Conservation (phyloP, 371 early-diverging fungal species). For the Gilbertella persicaria region DNA sequence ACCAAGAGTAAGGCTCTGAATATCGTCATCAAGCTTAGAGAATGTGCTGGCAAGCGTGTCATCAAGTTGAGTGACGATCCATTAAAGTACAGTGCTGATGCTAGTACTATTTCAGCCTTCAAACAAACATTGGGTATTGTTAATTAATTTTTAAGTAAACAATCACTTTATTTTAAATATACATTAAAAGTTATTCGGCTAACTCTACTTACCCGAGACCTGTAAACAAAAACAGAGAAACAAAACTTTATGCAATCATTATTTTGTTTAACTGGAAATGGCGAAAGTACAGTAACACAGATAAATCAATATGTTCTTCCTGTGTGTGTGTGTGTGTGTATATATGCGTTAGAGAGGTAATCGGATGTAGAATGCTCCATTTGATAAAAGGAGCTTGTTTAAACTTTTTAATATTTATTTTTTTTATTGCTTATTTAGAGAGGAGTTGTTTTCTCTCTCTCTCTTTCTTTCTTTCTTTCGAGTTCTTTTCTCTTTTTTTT, state of each 20-base stretch:
- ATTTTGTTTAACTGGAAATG: too few relatives aligned
- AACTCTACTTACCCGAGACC: too few relatives aligned
- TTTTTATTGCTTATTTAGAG: background rate
- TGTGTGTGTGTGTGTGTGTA: too few relatives aligned
- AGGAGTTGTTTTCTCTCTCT: background rate
- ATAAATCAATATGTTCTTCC: too few relatives aligned
- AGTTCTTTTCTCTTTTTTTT: background rate
- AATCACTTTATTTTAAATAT: background rate
- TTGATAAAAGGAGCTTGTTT: background rate
- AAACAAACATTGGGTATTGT: slow-evolving; percentile 38
- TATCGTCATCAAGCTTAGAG: slow-evolving; percentile 76
- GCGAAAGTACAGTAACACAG: too few relatives aligned
- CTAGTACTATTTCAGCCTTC: slow-evolving; percentile 49
- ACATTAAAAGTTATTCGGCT: background rate
- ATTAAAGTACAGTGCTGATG: slow-evolving; percentile 66
- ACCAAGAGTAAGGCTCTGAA: slow-evolving; percentile 63
- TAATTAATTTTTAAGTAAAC: slow-evolving; percentile 11
- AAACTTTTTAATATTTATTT: background rate
- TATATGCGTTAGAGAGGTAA: too few relatives aligned
- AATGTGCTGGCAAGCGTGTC: slow-evolving; percentile 61
- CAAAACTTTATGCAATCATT: too few relatives aligned
- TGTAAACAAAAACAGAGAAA: too few relatives aligned
- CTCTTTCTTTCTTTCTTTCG: background rate
- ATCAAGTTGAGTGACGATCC: slow-evolving; percentile 76
- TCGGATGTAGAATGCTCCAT: too few relatives aligned